phyloP scores from a whole-genome alignment of 2,329 filamentous ascomycete genomes.

The Diaporthe sp. region DNA sequence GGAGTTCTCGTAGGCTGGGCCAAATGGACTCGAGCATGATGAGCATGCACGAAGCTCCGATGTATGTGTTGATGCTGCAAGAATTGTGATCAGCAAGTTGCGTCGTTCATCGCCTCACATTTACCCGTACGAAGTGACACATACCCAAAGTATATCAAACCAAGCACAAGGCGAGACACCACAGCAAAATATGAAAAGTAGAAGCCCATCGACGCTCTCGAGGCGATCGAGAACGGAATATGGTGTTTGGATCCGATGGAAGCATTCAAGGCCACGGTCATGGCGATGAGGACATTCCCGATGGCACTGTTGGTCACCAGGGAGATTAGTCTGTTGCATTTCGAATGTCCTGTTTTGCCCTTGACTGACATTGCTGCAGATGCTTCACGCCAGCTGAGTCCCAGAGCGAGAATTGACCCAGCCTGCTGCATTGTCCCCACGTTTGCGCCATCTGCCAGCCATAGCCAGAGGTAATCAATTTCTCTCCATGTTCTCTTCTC shows the following conservation, averaged over 20 bases:
- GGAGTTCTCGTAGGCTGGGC: conserved; percentile 54
- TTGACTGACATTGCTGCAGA: conserved; percentile 44
- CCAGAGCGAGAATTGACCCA: conserved; percentile 43
- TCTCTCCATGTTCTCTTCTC: conserved; percentile 41
- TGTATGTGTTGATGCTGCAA: conserved; percentile 46
- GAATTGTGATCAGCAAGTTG: background rate
- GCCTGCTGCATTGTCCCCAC: conserved; percentile 47
- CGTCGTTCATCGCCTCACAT: background rate
- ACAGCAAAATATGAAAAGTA: conserved; percentile 52
- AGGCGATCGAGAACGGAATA: conserved; percentile 57
- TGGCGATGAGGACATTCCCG: conserved; percentile 57
- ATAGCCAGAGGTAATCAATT: conserved; percentile 44
- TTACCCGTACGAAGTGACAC: background rate
- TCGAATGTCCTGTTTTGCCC: too few species aligned
- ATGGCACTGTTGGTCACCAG: conserved; percentile 35
- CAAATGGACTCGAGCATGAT: conserved; percentile 55
- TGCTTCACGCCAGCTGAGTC: conserved; percentile 46
- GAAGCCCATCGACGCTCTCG: conserved; percentile 58
- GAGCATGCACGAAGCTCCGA: conserved; percentile 40
- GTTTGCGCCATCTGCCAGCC: conserved; percentile 44
- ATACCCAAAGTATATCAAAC: conserved; percentile 57
- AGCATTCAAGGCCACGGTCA: conserved; percentile 61
- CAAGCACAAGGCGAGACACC: conserved; percentile 57
- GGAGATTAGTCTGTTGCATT: background rate
- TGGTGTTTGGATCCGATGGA: conserved; percentile 51